Percentiles rank a stretch among this genome's conserved stretches.
These are phyloP conservation scores for Chytriomyces confervae DNA, from an alignment of 192 early-diverging fungal genomes.

Conservation along the genomic window DNA sequence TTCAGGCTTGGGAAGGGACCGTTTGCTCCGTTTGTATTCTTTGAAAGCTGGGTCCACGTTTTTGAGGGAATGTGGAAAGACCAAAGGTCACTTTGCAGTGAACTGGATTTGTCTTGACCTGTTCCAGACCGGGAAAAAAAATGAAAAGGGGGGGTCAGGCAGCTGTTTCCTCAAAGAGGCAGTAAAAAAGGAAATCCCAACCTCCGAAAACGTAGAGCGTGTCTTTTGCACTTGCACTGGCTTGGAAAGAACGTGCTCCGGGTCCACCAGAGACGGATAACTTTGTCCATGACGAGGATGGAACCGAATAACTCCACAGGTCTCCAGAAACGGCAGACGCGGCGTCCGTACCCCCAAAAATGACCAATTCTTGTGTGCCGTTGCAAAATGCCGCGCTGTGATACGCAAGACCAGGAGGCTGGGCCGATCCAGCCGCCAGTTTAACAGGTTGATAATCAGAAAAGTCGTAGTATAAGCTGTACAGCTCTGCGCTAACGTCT, in stretches of 20 bases:
- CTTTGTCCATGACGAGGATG: not conserved
- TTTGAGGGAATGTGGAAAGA: not conserved
- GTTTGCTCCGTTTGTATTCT: not conserved
- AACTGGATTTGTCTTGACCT: conserved; percentile 15
- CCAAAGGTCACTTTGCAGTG: conserved; percentile 18
- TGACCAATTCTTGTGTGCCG: not conserved
- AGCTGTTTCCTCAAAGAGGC: too few species aligned
- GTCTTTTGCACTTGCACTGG: conserved; percentile 1
- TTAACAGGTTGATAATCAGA: not conserved
- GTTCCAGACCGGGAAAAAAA: not conserved
- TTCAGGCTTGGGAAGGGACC: not conserved
- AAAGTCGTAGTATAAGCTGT: conserved; percentile 11
- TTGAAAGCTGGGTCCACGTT: not conserved
- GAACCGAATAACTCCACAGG: not conserved
- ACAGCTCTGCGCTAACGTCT: conserved; percentile 1
- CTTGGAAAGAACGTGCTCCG: not conserved
- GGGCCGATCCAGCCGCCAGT: not conserved
- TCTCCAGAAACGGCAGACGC: not conserved
- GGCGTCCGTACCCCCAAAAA: conserved; percentile 4
- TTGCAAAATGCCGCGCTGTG: conserved; percentile 9
- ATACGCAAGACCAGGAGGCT: conserved; percentile 4
- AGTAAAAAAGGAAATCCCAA: not conserved
- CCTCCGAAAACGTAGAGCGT: conserved; percentile 9
- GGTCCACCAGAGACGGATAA: not conserved
- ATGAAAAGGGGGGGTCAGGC: not conserved